These are phyloP conservation scores for Glycine latifolia DNA, from an alignment of 306 rosid genomes.

Conservation along the genomic window DNA sequence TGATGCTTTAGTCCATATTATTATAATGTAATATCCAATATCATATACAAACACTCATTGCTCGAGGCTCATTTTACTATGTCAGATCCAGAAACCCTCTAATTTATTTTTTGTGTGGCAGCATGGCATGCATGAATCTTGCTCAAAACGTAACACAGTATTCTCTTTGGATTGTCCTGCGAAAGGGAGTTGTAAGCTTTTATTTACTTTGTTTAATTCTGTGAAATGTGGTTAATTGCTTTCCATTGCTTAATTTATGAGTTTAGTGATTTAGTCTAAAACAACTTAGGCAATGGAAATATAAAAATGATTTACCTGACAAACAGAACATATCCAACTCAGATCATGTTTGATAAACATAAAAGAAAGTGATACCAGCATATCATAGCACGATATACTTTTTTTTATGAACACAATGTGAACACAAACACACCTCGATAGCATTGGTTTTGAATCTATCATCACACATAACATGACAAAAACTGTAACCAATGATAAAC, in stretches of 20 bases:
- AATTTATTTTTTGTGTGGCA: conserved; percentile 12
- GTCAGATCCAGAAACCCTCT: conserved; percentile 65
- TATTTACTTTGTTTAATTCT: no score
- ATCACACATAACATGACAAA: conserved; percentile 41
- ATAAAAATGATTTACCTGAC: conserved; percentile 7
- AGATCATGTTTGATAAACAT: no score
- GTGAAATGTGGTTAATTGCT: not conserved
- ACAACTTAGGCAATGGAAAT: not conserved
- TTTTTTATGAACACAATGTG: not conserved
- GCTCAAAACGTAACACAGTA: conserved; percentile 46
- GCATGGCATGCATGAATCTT: conserved; percentile 58
- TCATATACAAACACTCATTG: conserved; percentile 40
- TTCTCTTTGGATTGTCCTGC: not conserved
- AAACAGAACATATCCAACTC: conserved; percentile 26
- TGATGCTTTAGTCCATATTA: not conserved
- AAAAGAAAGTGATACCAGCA: not conserved
- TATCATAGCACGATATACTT: not conserved
- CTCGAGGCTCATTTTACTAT: conserved; percentile 84
- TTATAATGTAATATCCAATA: conserved; percentile 12
- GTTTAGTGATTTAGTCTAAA: not conserved
- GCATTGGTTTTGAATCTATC: conserved; percentile 25
- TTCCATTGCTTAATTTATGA: not conserved
- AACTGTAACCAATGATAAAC: conserved; percentile 39
- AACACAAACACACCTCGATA: conserved; percentile 10
- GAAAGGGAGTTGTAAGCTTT: not conserved